phyloP scores from a whole-genome alignment of 768 basidiomycete genomes.

The Hortiboletus flavorubellus region DNA sequence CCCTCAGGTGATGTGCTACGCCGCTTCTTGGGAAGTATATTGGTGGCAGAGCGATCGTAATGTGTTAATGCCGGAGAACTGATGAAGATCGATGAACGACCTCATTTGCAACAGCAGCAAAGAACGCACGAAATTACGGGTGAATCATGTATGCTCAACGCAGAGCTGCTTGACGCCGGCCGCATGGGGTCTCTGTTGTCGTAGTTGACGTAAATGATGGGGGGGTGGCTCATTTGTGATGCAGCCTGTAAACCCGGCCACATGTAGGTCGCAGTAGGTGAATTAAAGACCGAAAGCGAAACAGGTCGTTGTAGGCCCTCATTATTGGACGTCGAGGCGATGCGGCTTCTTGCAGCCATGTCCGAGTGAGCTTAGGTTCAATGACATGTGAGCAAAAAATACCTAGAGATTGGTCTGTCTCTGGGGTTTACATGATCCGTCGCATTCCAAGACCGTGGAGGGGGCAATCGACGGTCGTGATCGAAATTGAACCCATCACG shows the following conservation, averaged over 20 bases:
- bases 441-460: conserved; percentile 30
- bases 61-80: conserved; percentile 31
- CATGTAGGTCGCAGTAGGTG: conserved; percentile 43
- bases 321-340: conserved; percentile 22
- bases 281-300: conserved; percentile 41
- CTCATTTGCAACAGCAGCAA: conserved; percentile 12
- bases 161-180: conserved; percentile 30
- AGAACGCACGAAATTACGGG: conserved; percentile 30
- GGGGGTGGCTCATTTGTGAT: conserved; percentile 40
- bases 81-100: conserved; percentile 14
- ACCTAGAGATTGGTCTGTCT: conserved; percentile 28
- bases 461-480: conserved; percentile 33
- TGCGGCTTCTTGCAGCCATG: conserved; percentile 18
- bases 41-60: conserved; percentile 28
- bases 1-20: conserved; percentile 32
- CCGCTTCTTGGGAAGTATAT: conserved; percentile 31
- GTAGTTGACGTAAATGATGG: conserved; percentile 39
- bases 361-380: conserved; percentile 18
- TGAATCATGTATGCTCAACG: conserved; percentile 28
- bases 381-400: conserved; percentile 9
- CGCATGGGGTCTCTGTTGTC: conserved; percentile 32
- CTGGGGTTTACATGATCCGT: conserved; percentile 20
- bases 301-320: conserved; percentile 32
- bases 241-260: conserved; percentile 47
- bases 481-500: conserved; percentile 32